Evolutionary conservation across 192 early-diverging fungal genomes (phyloP), one percentile per base, ranked within the genome.

Genomic region (Thamnidium elegans): DNA sequence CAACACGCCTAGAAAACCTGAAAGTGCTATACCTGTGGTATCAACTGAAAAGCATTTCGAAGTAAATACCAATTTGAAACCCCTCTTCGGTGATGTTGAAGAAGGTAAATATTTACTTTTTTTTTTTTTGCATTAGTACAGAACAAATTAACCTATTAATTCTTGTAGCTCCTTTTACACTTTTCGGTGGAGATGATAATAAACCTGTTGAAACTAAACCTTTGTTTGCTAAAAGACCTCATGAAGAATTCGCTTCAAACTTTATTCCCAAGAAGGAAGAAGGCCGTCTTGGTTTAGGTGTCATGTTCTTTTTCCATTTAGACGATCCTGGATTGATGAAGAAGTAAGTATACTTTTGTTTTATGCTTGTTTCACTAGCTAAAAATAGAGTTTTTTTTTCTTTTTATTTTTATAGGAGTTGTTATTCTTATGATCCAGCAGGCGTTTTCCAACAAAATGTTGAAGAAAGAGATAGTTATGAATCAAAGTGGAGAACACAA

Each of bases 111-210:
- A 3, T 34, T 46, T 8, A 30, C 3, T 3, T 2, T 42, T 21
- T 26, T n/a, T 46, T 19, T 3, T 4, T 44, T 8, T 20, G 0
- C 9, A 51, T 51, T 9, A 15, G 13, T 48, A 47, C 14, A 50
- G n/a, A 7, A 20, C 20, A 4, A 1, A 10, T 20, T 51, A 51
- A 51, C 10, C 5, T 23, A 8, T 15, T 58, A 0, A 50, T 47
- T 48, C 13, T 11, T 21, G 45, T 68, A 56, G 73, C 67, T 30
- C 68, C 70, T 9, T 83, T 83, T 63, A 80, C 73, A 36, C 19
- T 83, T 26, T 83, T 83, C 64, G 81, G 78, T 42, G 71, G 66
- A 3, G 73, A 70, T 26, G 66, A 73, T 23, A 75, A 80, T 3
- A 70, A 39, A 56, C 10, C 32, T 34, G 19, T 19, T 39, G 17